A percentile compares a stretch with the other conserved stretches of the same genome.
These are phyloP conservation scores for Echinosophora koreensis DNA, from an alignment of 306 rosid genomes.

Conservation along the genomic window DNA sequence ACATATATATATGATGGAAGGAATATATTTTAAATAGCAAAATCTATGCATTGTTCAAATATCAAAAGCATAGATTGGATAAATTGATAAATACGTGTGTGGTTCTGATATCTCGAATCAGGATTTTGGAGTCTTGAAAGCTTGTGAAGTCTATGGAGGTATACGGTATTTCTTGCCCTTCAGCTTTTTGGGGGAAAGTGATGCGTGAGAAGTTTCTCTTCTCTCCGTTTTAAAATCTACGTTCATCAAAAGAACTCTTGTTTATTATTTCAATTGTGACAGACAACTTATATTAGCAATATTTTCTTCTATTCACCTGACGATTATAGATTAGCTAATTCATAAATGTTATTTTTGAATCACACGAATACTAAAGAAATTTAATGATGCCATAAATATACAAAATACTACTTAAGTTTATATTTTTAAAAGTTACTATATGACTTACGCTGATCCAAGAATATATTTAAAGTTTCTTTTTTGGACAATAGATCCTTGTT, in stretches of 20 bases:
- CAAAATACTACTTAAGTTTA: too few species aligned
- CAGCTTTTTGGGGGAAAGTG: slow-evolving; percentile 51
- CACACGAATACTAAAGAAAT: too few species aligned
- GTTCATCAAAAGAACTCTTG: neutral
- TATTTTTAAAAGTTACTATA: too few species aligned
- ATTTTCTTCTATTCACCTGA: neutral
- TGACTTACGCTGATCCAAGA: too few species aligned
- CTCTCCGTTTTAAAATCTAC: slow-evolving; percentile 1
- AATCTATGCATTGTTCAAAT: slow-evolving; percentile 17
- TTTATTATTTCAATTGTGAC: neutral
- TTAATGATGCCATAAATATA: neutral
- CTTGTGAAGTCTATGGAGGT: neutral
- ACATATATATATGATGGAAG: neutral
- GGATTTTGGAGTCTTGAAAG: slow-evolving; percentile 22
- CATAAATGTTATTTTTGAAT: too few species aligned
- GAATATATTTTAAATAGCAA: slow-evolving; percentile 19
- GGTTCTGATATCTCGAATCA: slow-evolving; percentile 51
- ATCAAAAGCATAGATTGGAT: slow-evolving; percentile 6
- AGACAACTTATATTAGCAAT: neutral
- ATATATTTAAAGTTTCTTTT: too few species aligned
- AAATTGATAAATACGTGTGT: neutral
- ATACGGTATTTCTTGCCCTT: slow-evolving; percentile 7
- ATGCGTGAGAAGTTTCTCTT: slow-evolving; percentile 42
- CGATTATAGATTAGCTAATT: neutral
- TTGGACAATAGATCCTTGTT: too few species aligned